Percentiles rank a stretch among this genome's conserved stretches.
phyloP scores from a whole-genome alignment of 2,329 filamentous ascomycete species.

The Dothistroma septosporum region DNA sequence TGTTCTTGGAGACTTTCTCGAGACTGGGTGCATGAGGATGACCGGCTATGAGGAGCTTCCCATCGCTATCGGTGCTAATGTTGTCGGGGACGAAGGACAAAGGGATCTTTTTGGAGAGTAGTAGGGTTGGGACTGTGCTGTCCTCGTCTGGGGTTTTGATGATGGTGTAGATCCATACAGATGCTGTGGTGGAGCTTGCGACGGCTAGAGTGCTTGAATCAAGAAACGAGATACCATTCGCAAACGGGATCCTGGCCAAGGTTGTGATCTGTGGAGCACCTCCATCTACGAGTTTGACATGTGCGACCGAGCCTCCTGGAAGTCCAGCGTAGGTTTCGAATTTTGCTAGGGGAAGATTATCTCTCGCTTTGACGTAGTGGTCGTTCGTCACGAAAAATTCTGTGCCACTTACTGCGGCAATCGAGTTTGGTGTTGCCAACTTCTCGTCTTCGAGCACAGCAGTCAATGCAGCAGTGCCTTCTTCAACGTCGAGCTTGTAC shows the following conservation, averaged over 20 bases:
- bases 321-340: conserved; percentile 39
- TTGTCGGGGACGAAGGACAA: conserved; percentile 39
- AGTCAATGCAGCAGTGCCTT: conserved; percentile 29
- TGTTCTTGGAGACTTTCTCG: conserved; percentile 22
- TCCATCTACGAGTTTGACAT: conserved; percentile 28
- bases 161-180: conserved; percentile 37
- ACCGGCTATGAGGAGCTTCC: conserved; percentile 41
- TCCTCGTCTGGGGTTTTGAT: not conserved
- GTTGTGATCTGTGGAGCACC: conserved; percentile 11
- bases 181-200: conserved; percentile 35
- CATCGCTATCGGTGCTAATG: conserved; percentile 36
- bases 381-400: conserved; percentile 43
- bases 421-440: conserved; percentile 38
- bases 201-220: conserved; percentile 39
- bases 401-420: conserved; percentile 34
- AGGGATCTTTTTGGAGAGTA: conserved; percentile 16
- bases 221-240: conserved; percentile 40
- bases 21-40: conserved; percentile 39
- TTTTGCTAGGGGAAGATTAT: conserved; percentile 29
- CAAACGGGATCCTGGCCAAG: conserved; percentile 38
- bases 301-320: conserved; percentile 38
- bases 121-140: conserved; percentile 11
- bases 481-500: conserved; percentile 32
- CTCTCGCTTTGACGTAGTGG: conserved; percentile 36
- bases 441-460: conserved; percentile 32